Evolutionary conservation across 768 basidiomycete genomes (phyloP), one percentile per base, ranked within the genome.

Genomic region (Ramaria rubella): DNA sequence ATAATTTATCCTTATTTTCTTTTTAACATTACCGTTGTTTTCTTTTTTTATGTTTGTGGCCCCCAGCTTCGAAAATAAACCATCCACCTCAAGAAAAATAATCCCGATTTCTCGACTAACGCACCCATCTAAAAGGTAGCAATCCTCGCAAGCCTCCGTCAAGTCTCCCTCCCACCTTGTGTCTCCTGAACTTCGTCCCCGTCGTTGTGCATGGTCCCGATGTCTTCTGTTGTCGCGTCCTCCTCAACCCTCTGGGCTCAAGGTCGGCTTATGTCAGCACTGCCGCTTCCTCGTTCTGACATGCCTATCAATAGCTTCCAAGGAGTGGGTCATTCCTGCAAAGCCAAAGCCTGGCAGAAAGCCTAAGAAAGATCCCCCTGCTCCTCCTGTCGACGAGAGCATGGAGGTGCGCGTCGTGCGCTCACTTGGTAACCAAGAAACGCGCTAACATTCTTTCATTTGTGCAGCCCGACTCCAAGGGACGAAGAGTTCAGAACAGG

Each of bases 311-410:
- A 57, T 38, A 89, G 90, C 90, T 27, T 90, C 88, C n/a, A 90
- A 85, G 69, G 87, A 91, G 69, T 93, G 90, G 90, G 79, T 89
- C 59, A 87, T 93, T 62, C 85, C 85, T 23, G 85, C 90, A 7
- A 90, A 87, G 64, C 86, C 89, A 8, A 92, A 89, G 67, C 90
- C 90, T 33, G 90, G 90, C 17, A 77, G 90, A 45, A 92, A 92
- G 73, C 90, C 89, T 17, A 92, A 91, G 79, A 87, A 81, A 63
- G 88, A 88, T 59, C 62, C 65, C 11, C 60, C 72, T 30, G 43
- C 63, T 11, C 55, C 56, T n/a, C 58, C 54, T 17, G 52, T 66
- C 21, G 73, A 76, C 27, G 77, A 77, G 9, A 73, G 73, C 51
- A 65, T 65, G n/a, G 81, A 81, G 67, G 88, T 83, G 63, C 55